phyloP scores from a whole-genome alignment of 768 basidiomycete genomes.

The Rhodotorula taiwanensis region DNA sequence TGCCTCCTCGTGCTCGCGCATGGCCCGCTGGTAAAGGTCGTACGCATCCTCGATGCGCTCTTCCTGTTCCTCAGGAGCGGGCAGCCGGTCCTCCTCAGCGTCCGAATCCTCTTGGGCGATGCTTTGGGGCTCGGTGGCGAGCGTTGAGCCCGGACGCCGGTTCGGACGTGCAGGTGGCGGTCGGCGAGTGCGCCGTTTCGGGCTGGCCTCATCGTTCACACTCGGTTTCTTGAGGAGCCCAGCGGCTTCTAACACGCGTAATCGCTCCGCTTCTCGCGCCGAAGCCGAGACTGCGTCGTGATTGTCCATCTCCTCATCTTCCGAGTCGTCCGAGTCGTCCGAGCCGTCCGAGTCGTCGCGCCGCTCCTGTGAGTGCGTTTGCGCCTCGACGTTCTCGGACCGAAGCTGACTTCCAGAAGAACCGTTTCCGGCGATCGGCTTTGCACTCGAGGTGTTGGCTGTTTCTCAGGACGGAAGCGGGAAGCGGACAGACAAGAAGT shows the following conservation, averaged over 20 bases:
- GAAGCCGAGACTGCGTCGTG: conserved; percentile 13
- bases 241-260: conserved; percentile 77
- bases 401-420: too few species aligned
- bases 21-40: conserved; percentile 33
- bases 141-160: conserved; percentile 17
- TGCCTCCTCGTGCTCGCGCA: conserved; percentile 22
- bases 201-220: neutral
- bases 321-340: neutral
- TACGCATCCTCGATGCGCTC: conserved; percentile 36
- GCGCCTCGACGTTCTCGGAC: neutral
- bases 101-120: neutral
- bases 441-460: too few species aligned
- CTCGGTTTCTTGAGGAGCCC: conserved; percentile 64
- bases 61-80: conserved; percentile 17
- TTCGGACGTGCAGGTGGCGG: conserved; percentile 28
- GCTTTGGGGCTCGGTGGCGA: neutral
- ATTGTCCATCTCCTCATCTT: conserved; percentile 30
- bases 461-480: conserved; percentile 10
- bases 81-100: neutral
- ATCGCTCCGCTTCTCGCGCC: conserved; percentile 65
- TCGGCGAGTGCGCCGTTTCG: conserved; percentile 10
- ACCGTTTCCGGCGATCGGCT: too few species aligned
- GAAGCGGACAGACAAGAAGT: neutral
- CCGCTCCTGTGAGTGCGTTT: too few species aligned
- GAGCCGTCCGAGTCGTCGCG: neutral